Conservation (phyloP, 2,329 filamentous ascomycete species). For the Diaporthe caulivora region DNA sequence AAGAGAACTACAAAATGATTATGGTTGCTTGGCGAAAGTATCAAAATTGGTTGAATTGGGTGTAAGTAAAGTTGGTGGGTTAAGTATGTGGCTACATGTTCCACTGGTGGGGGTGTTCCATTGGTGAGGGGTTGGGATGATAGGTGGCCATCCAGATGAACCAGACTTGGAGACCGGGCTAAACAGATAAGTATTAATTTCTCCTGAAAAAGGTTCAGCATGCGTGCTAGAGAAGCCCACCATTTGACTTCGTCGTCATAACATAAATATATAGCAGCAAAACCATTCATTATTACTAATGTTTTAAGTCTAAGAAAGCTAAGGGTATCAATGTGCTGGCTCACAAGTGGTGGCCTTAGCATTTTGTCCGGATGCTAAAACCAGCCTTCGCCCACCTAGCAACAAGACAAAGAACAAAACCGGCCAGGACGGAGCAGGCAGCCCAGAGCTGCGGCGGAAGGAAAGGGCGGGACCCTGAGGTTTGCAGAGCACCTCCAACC, state of each 20-base stretch:
- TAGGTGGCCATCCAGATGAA: not conserved
- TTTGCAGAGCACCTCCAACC: slow-evolving; percentile 50
- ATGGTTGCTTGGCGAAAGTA: too few relatives aligned
- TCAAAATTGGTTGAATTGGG: too few relatives aligned
- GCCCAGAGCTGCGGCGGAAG: slow-evolving; percentile 48
- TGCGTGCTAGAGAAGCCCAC: rapidly evolving
- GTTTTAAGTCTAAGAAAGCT: not conserved
- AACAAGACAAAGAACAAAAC: slow-evolving; percentile 39
- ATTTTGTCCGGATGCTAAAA: slow-evolving; percentile 8
- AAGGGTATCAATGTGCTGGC: not conserved
- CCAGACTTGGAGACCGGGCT: not conserved
- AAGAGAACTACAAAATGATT: too few relatives aligned
- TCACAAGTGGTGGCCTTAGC: not conserved
- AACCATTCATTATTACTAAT: not conserved
- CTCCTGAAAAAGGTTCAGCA: not conserved
- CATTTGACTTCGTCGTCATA: not conserved
- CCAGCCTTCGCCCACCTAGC: slow-evolving; percentile 33
- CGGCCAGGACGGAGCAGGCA: slow-evolving; percentile 43
- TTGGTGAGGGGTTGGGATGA: too few relatives aligned
- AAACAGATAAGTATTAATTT: not conserved
- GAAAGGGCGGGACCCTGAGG: slow-evolving; percentile 43
- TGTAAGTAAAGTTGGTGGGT: too few relatives aligned
- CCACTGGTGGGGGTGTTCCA: too few relatives aligned
- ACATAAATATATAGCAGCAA: not conserved
- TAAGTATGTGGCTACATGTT: too few relatives aligned